Conservation (phyloP, 306 rosid genomes). For the Medicago arabica region DNA sequence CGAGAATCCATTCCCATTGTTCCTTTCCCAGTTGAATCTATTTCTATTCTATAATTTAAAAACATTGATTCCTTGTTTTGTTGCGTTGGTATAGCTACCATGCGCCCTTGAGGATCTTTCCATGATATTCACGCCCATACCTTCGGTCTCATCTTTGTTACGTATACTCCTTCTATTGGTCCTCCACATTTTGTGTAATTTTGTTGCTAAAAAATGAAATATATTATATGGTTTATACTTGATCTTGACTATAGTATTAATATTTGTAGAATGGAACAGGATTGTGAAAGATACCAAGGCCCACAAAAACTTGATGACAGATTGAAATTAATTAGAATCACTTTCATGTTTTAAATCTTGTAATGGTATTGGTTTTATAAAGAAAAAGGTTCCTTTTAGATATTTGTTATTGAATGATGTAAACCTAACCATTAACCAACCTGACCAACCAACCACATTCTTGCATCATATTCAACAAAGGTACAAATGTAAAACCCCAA, state of each 20-base stretch:
- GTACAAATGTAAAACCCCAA: constrained; percentile 38
- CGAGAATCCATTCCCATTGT: no score
- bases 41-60: background rate
- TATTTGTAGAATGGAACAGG: background rate
- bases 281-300: constrained; percentile 8
- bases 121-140: constrained; percentile 24
- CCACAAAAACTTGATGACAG: background rate
- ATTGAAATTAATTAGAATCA: background rate
- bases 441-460: constrained; percentile 40
- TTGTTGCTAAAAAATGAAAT: background rate
- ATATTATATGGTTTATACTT: background rate
- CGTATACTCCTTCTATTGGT: constrained; percentile 33
- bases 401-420: constrained; percentile 41
- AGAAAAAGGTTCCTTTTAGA: constrained; percentile 27
- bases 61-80: background rate
- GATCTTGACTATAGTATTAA: background rate
- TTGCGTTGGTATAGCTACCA: constrained; percentile 27
- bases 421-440: constrained; percentile 12
- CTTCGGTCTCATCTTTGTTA: background rate
- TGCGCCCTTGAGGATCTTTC: background rate
- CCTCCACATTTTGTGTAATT: background rate
- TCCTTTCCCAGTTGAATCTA: no score
- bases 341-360: constrained; percentile 32
- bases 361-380: background rate
- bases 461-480: constrained; percentile 19